These are phyloP conservation scores for Sporothrix brunneoviolacea DNA, from an alignment of 2,329 filamentous ascomycete species.

Conservation along the genomic window DNA sequence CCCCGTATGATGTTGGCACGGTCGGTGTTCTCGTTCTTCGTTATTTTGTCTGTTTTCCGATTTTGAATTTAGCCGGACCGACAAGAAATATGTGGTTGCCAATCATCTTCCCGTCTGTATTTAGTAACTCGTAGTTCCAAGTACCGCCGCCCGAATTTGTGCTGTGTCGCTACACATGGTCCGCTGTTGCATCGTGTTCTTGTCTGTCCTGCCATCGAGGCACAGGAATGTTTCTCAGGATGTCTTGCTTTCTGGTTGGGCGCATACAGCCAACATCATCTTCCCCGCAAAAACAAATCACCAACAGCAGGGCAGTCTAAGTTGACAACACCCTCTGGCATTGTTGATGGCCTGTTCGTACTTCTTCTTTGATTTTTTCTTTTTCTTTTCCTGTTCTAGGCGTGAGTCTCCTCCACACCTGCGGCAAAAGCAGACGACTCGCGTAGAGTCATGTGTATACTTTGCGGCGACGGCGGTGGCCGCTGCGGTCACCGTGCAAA, in stretches of 20 bases:
- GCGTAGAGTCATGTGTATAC: too few relatives aligned
- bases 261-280: constrained; percentile 1
- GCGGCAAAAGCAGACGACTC: not conserved
- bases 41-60: not conserved
- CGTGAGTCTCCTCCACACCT: not conserved
- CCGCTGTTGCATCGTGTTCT: not conserved
- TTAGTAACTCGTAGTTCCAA: not conserved
- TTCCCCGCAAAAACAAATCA: constrained; percentile 6
- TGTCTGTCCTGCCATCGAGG: not conserved
- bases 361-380: not conserved
- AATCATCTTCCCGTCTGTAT: not conserved
- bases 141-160: not conserved
- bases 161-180: not conserved
- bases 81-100: not conserved
- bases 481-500: not conserved
- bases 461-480: too few relatives aligned
- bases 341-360: too few relatives aligned
- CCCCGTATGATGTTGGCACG: too few relatives aligned
- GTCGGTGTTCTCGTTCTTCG: too few relatives aligned
- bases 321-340: constrained; percentile 4
- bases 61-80: constrained; percentile 8
- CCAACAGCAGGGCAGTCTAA: not conserved
- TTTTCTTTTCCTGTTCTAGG: not conserved
- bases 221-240: not conserved
- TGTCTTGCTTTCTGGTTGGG: not conserved